These are phyloP conservation scores for Moricandia arvensis DNA, from an alignment of 345 rosid genomes.

Conservation along the genomic window DNA sequence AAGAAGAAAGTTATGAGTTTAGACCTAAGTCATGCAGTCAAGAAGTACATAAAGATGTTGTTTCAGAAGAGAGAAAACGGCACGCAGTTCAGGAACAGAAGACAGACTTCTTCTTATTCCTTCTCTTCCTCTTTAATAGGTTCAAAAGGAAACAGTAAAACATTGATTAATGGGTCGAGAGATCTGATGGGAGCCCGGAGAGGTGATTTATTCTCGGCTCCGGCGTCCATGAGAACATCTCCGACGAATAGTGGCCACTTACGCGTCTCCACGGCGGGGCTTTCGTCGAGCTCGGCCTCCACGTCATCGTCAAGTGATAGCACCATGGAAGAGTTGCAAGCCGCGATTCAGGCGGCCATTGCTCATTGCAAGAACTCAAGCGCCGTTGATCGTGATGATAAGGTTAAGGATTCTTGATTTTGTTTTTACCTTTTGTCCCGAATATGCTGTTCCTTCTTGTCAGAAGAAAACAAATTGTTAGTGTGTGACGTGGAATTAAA, in stretches of 20 bases:
- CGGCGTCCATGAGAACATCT: constrained; percentile 86
- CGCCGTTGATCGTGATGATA: constrained; percentile 40
- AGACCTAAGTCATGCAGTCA: constrained; percentile 57
- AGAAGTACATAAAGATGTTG: constrained; percentile 56
- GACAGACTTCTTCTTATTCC: constrained; percentile 40
- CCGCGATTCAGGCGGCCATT: constrained; percentile 95
- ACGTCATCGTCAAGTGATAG: constrained; percentile 57
- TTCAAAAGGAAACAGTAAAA: constrained; percentile 29
- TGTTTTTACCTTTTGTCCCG: constrained; percentile 27
- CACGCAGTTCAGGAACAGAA: constrained; percentile 33
- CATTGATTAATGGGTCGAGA: constrained; percentile 21
- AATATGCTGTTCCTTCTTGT: constrained; percentile 20
- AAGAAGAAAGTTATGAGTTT: constrained; percentile 53
- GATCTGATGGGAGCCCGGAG: constrained; percentile 44
- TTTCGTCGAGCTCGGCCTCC: constrained; percentile 38
- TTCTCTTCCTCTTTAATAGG: constrained; percentile 25
- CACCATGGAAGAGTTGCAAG: constrained; percentile 94
- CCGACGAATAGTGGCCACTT: constrained; percentile 76
- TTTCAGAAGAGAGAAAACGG: constrained; percentile 56
- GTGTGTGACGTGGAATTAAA: constrained; percentile 31
- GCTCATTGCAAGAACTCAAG: constrained; percentile 97
- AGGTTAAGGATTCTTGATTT: constrained; percentile 40
- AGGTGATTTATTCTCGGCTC: constrained; percentile 72
- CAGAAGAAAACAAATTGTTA: constrained; percentile 7
- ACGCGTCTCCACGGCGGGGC: constrained; percentile 34